Evolutionary conservation across 2,329 filamentous ascomycete genomes (phyloP).

Genomic region (Phialophora verrucosa): DNA sequence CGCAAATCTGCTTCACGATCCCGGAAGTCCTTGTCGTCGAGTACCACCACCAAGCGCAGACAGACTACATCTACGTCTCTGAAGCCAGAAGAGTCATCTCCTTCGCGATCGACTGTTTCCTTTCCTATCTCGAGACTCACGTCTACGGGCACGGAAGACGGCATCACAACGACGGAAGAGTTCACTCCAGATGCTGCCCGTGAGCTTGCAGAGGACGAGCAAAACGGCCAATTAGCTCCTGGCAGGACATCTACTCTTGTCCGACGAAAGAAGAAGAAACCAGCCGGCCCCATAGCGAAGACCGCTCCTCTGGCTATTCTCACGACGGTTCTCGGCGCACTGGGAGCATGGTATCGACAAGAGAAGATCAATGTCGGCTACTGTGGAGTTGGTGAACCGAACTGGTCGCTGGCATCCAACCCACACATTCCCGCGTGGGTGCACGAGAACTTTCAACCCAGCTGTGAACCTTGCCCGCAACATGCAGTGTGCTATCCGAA

Average conservation of each 20-base stretch:
- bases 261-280: slow-evolving; percentile 51
- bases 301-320: slow-evolving; percentile 75
- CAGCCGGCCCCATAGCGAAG: slow-evolving; percentile 59
- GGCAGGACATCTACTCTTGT: slow-evolving; percentile 46
- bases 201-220: slow-evolving; percentile 70
- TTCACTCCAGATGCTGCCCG: slow-evolving; percentile 91
- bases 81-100: slow-evolving; percentile 60
- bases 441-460: slow-evolving; percentile 68
- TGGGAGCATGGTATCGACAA: slow-evolving; percentile 84
- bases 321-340: slow-evolving; percentile 70
- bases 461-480: slow-evolving; percentile 86
- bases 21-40: slow-evolving; percentile 41
- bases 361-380: slow-evolving; percentile 97
- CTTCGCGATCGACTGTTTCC: slow-evolving; percentile 58
- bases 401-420: slow-evolving; percentile 63
- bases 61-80: slow-evolving; percentile 57
- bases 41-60: slow-evolving; percentile 48
- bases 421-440: slow-evolving; percentile 73
- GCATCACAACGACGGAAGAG: slow-evolving; percentile 78
- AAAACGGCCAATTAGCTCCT: slow-evolving; percentile 38
- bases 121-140: slow-evolving; percentile 57
- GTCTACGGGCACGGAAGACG: slow-evolving; percentile 48
- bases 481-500: slow-evolving; percentile 88
- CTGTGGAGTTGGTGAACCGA: slow-evolving; percentile 78
- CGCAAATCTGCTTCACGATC: slow-evolving; percentile 56